A percentile compares a stretch with the other conserved stretches of the same genome.
Conservation (phyloP, 306 rosid genomes). For the Elaeagnus macrophylla region DNA sequence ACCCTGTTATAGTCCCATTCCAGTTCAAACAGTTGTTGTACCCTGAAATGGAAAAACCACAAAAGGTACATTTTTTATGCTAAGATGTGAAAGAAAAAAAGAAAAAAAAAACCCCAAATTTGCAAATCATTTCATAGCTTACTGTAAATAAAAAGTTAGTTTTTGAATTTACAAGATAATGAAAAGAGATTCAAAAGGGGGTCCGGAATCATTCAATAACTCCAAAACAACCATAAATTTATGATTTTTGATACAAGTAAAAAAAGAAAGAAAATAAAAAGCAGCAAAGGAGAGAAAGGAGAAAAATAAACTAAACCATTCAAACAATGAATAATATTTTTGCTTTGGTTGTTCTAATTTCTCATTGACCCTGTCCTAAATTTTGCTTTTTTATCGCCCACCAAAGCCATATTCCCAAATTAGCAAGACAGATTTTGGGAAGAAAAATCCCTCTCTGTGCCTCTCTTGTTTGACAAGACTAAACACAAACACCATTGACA, state of each 20-base stretch:
- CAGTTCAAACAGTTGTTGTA: constrained; percentile 27
- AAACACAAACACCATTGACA: constrained; percentile 22
- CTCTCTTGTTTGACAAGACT: constrained; percentile 46
- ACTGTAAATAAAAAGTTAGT: neutral
- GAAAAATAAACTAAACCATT: constrained; percentile 17
- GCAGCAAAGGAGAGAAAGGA: constrained; percentile 13
- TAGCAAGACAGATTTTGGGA: constrained; percentile 18
- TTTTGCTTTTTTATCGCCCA: constrained; percentile 32
- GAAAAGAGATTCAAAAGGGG: constrained; percentile 1
- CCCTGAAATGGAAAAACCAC: constrained; percentile 32
- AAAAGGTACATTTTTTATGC: neutral
- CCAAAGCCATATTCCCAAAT: constrained; percentile 24
- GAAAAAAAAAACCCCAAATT: neutral
- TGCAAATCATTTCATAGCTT: constrained; percentile 4
- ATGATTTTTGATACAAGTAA: constrained; percentile 6
- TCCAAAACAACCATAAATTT: constrained; percentile 16
- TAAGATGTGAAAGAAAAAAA: neutral
- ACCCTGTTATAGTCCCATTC: constrained; percentile 42
- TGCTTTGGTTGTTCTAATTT: constrained; percentile 16
- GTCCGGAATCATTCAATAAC: constrained; percentile 17
- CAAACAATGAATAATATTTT: constrained; percentile 29
- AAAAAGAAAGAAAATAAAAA: neutral
- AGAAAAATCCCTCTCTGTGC: constrained; percentile 1
- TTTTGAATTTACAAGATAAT: constrained; percentile 1
- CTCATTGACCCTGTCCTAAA: constrained; percentile 9